These are phyloP conservation scores for Zopfia rhizophila DNA, from an alignment of 2,329 filamentous ascomycete genomes.

Conservation along the genomic window DNA sequence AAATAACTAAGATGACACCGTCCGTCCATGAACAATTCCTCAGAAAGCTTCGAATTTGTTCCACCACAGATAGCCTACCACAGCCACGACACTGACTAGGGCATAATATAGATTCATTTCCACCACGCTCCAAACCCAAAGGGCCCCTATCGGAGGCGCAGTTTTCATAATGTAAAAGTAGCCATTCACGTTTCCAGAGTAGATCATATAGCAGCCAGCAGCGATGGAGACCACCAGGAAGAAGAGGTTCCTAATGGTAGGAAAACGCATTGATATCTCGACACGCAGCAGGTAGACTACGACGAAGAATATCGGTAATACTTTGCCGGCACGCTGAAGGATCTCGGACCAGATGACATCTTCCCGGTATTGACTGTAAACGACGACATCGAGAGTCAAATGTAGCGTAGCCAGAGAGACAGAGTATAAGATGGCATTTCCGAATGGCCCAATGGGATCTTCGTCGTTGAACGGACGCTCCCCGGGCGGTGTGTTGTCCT, in stretches of 20 bases:
- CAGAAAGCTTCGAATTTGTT: conserved; percentile 63
- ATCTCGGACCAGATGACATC: conserved; percentile 70
- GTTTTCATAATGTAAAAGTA: conserved; percentile 93
- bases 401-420: conserved; percentile 76
- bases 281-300: conserved; percentile 58
- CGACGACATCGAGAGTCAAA: conserved; percentile 80
- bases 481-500: conserved; percentile 47
- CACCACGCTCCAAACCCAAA: conserved; percentile 94
- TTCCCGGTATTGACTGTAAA: conserved; percentile 81
- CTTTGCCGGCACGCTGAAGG: conserved; percentile 59
- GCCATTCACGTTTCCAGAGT: conserved; percentile 79
- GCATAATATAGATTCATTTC: conserved; percentile 81
- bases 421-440: conserved; percentile 60
- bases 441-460: conserved; percentile 58
- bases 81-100: conserved; percentile 63
- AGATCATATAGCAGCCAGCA: conserved; percentile 81
- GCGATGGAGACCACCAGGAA: conserved; percentile 71
- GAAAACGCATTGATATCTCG: conserved; percentile 54
- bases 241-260: conserved; percentile 58
- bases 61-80: conserved; percentile 65
- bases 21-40: conserved; percentile 7
- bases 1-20: no score
- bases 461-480: conserved; percentile 48
- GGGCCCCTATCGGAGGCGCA: conserved; percentile 84
- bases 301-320: conserved; percentile 57